phyloP scores from a whole-genome alignment of 805 yeast species.

The Teunomyces pallodes region DNA sequence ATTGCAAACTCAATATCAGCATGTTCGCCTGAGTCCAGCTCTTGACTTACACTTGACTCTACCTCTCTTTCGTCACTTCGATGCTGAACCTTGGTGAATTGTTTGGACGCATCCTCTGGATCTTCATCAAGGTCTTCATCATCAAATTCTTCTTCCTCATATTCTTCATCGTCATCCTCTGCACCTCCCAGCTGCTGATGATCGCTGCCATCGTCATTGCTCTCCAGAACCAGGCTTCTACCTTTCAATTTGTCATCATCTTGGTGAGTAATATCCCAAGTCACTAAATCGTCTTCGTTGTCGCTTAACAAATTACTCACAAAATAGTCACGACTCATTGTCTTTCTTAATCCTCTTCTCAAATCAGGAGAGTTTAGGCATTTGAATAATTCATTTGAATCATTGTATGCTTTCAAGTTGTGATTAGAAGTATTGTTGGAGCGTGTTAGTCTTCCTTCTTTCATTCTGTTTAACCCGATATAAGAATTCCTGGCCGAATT shows the following conservation, averaged over 20 bases:
- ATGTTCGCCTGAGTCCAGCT: background rate
- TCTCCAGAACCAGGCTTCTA: background rate
- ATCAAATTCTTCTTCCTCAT: background rate
- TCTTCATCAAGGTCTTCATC: background rate
- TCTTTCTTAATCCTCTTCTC: constrained; percentile 13
- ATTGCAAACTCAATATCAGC: background rate
- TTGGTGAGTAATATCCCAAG: constrained; percentile 2
- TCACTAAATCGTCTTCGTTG: constrained; percentile 11
- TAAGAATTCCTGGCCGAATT: constrained; percentile 33
- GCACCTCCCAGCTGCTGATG: background rate
- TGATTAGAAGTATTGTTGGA: constrained; percentile 17
- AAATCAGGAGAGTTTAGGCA: constrained; percentile 25
- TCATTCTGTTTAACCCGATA: constrained; percentile 38
- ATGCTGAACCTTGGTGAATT: too few species aligned
- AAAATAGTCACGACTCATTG: background rate
- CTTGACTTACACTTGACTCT: background rate
- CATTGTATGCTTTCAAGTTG: constrained; percentile 15
- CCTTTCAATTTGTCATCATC: background rate
- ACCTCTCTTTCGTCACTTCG: background rate
- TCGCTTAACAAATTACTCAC: constrained; percentile 5
- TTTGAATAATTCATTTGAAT: constrained; percentile 14
- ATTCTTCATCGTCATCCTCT: background rate
- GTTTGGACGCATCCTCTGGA: background rate
- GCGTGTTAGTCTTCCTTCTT: constrained; percentile 24
- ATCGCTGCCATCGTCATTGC: background rate